Percentiles rank a stretch among this genome's conserved stretches.
phyloP scores from a whole-genome alignment of 345 rosid genomes.

The Noccaea bulbosa region DNA sequence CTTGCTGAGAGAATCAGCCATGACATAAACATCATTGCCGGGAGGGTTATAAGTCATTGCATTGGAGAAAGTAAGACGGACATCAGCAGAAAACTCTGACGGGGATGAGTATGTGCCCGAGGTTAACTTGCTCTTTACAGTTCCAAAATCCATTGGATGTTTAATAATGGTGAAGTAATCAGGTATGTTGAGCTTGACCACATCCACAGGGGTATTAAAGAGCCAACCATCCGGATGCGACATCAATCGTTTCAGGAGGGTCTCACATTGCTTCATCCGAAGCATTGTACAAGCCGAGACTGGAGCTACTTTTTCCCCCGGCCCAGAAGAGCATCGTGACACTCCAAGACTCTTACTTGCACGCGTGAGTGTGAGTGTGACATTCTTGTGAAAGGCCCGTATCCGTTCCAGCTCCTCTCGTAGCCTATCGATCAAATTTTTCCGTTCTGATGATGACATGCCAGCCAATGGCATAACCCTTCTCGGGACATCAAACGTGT shows the following conservation, averaged over 20 bases:
- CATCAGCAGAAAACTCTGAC: slow-evolving; percentile 87
- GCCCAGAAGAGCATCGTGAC: slow-evolving; percentile 26
- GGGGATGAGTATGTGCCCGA: slow-evolving; percentile 73
- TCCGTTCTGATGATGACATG: slow-evolving; percentile 36
- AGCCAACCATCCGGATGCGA: slow-evolving; percentile 79
- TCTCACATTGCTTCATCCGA: slow-evolving; percentile 49
- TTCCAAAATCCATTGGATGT: slow-evolving; percentile 94
- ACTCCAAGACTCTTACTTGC: slow-evolving; percentile 7
- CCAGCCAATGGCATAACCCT: slow-evolving; percentile 21
- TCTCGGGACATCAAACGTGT: slow-evolving; percentile 26
- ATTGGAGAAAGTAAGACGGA: slow-evolving; percentile 87
- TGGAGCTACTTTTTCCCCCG: slow-evolving; percentile 11
- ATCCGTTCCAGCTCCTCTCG: slow-evolving; percentile 33
- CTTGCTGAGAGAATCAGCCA: slow-evolving; percentile 65
- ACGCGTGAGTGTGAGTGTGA: background rate
- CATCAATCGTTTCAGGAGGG: slow-evolving; percentile 79
- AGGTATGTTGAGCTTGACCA: slow-evolving; percentile 61
- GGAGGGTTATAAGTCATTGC: slow-evolving; percentile 89
- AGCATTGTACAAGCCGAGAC: slow-evolving; percentile 16
- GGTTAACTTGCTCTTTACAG: slow-evolving; percentile 69
- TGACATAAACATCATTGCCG: slow-evolving; percentile 77
- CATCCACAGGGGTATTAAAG: slow-evolving; percentile 85
- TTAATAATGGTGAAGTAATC: slow-evolving; percentile 77
- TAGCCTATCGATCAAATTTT: background rate
- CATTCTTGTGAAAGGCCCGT: slow-evolving; percentile 23